Conservation (phyloP, 768 basidiomycete species). For the Gloeophyllum trabeum region DNA sequence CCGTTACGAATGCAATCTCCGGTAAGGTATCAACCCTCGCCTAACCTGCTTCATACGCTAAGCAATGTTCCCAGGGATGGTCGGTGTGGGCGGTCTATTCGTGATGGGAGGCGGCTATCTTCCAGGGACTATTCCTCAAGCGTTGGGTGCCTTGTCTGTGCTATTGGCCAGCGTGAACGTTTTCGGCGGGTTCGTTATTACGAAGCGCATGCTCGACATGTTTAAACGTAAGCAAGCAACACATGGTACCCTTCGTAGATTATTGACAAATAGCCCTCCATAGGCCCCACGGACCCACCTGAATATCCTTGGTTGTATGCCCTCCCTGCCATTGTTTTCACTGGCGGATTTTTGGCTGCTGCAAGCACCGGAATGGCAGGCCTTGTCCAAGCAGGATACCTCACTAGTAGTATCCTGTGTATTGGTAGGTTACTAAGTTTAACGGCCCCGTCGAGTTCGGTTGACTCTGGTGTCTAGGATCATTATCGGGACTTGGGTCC, state of each 20-base stretch:
- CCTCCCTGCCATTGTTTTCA: conserved; percentile 71
- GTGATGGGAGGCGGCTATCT: conserved; percentile 85
- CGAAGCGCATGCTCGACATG: conserved; percentile 90
- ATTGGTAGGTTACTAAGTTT: conserved; percentile 61
- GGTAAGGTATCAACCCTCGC: too few relatives aligned
- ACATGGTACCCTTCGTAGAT: not conserved
- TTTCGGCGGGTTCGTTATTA: conserved; percentile 81
- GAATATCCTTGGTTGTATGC: conserved; percentile 81
- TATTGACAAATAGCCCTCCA: conserved; percentile 1
- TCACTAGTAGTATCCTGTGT: conserved; percentile 78
- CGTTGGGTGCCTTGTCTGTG: conserved; percentile 73
- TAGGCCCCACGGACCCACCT: conserved; percentile 75
- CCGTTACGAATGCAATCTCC: conserved; percentile 83
- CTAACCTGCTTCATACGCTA: too few relatives aligned
- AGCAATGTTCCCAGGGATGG: conserved; percentile 35
- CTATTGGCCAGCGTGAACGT: conserved; percentile 83
- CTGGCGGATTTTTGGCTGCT: conserved; percentile 73
- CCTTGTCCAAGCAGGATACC: conserved; percentile 79
- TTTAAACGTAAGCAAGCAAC: conserved; percentile 54
- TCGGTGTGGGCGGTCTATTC: conserved; percentile 78
- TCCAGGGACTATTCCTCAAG: conserved; percentile 73
- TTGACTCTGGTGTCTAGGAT: conserved; percentile 29
- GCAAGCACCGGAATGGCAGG: conserved; percentile 80
- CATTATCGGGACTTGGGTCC: conserved; percentile 69
- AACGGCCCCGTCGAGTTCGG: too few relatives aligned